Evolutionary conservation across 495 filamentous ascomycete genomes (phyloP), one percentile per base, ranked within the genome.

Genomic region (Glonium stellatum): DNA sequence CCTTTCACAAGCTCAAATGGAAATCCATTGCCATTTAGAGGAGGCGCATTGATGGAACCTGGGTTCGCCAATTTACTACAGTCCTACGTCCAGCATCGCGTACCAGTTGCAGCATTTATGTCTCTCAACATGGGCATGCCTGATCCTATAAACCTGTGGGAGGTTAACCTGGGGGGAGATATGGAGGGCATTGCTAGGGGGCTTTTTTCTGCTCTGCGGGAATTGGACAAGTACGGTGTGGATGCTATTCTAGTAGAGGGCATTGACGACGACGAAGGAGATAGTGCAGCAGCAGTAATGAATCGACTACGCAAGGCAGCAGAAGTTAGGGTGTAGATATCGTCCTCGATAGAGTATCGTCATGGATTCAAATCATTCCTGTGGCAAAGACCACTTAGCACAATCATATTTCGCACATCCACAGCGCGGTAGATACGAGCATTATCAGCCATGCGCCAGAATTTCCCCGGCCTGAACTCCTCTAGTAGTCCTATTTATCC

Each of bases 271-370:
- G 50, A 62, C 5, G 82, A 87, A 1, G 63, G 60, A 42, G 86
- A 89, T 67, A 83, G 92, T 57, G 89, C 90, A n/a, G 87, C 90
- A 18, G 95, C 93, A 9, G 84, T 98, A 47, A 97, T 98, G 95
- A 98, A 98, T 69, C 78, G 92, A 63, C 74, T 97, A 8, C 77
- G 93, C 50, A 97, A 97, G 75, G 92, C 92, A 36, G 91, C 93
- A 71, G 70, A 85, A 59, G 52, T 72, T n/a, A 72, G 67, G 41
- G 58, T 67, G 11, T 60, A 60, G 41, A 47, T 50, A 44, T 44
- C 39, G 18, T 11, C 2, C 3, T 44, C 39, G 18, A 18, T 15
- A 11, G 2, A 31, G 6, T 31, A 31, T 31, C 6, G 2, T 31
- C 2, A 6, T 31, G 27, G 3, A 31, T 31, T 31, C 27, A 31